Conservation (phyloP, 768 basidiomycete genomes). For the Tulasnella sp. region DNA sequence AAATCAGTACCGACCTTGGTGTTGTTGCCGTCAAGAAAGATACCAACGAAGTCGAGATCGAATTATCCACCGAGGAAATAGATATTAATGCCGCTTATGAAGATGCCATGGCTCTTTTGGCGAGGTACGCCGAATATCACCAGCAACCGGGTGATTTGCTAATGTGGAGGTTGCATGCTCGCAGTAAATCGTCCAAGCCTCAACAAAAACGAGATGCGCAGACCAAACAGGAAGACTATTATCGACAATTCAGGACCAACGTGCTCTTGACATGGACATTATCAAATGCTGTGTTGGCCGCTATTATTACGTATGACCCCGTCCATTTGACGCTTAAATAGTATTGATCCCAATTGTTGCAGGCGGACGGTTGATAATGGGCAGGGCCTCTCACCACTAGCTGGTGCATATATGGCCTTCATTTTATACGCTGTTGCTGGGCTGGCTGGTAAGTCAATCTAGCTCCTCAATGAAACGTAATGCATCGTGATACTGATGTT, state of each 20-base stretch:
- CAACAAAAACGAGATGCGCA: constrained; percentile 45
- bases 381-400: too few relatives aligned
- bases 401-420: constrained; percentile 79
- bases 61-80: constrained; percentile 70
- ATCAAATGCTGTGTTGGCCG: constrained; percentile 65
- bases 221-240: constrained; percentile 73
- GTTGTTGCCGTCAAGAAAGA: constrained; percentile 43
- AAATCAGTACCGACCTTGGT: constrained; percentile 70
- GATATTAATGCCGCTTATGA: constrained; percentile 85
- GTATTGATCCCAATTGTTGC: too few relatives aligned
- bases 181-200: constrained; percentile 53
- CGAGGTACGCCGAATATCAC: constrained; percentile 26
- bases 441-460: constrained; percentile 55
- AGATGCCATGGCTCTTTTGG: constrained; percentile 71
- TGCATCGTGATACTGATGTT: too few relatives aligned
- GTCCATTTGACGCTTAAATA: too few relatives aligned
- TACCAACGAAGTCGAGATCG: constrained; percentile 74
- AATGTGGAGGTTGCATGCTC: background rate
- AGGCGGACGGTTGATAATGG: constrained; percentile 16
- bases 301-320: constrained; percentile 52
- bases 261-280: constrained; percentile 81
- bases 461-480: too few relatives aligned
- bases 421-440: constrained; percentile 77
- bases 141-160: background rate
- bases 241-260: constrained; percentile 78